Evolutionary conservation across 176 grass and related monocot species (phyloP), one percentile per base, ranked within the genome.

Genomic region (Eleusine coracana): DNA sequence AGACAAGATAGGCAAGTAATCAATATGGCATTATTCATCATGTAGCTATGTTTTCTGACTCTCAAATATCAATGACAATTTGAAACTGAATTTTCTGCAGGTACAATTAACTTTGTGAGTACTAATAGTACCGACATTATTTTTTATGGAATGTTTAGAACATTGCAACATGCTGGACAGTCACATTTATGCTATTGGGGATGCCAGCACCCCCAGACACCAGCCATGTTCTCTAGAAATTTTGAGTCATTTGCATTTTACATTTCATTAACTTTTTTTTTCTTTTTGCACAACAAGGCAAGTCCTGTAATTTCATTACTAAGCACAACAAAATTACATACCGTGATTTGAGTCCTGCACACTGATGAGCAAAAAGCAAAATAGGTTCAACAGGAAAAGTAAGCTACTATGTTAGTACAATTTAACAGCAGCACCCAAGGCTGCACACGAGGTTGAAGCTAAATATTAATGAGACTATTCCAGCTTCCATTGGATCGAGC

Each of bases 191-290:
- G 6, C 20, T 59, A 59, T n/a, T 10, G 6, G 20, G 55, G 18
- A 23, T 20, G 20, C 20, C 20, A 23, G 56, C 56, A 10, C 21
- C 21, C 7, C 7, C n/a, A 23, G 56, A 60, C 1, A 60, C 21
- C 21, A 60, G 7, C 7, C 20, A 60, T 23, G 21, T 60, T 60
- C 56, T 6, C 1, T 25, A 80, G 52, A 21, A 73, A 75, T 37
- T n/a, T 73, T 1, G 54, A 86, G 17, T 41, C 56, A 41, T 51
- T 27, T 14, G 18, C 17, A 38, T 66, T 73, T 27, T 36, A 23
- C 23, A 72, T 72, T 67, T 73, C n/a, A 21, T 67, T 31, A 54
- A 48, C 37, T 17, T 66, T 46, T 34, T 78, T 42, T 42, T 46
- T 46, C 44, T 46, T 11, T 46, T 46, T 46, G 44, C 10, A 46